phyloP scores from a whole-genome alignment of 2,329 filamentous ascomycete species.

The Proliferodiscus dingleyae region DNA sequence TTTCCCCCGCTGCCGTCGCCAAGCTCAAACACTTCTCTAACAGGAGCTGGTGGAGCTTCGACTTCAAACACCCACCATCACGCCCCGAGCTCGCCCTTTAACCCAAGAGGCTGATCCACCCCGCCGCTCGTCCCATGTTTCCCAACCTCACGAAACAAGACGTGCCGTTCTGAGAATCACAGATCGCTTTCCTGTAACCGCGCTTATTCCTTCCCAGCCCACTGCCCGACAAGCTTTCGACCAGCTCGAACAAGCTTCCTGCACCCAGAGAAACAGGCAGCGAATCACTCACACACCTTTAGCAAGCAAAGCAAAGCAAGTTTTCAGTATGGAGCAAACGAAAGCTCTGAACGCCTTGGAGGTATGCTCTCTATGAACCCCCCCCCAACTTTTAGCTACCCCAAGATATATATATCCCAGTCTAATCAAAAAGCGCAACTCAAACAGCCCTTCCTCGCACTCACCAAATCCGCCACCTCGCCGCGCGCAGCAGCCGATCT shows the following conservation, averaged over 20 bases:
- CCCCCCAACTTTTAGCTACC: background rate
- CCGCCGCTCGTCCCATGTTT: no score
- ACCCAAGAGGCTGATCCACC: no score
- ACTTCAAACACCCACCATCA: background rate
- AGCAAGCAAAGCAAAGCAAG: background rate
- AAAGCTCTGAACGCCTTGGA: conserved; percentile 61
- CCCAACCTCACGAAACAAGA: no score
- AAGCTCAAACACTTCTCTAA: background rate
- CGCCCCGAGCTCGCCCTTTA: no score
- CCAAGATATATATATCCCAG: no score
- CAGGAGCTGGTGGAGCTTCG: background rate
- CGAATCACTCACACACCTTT: background rate
- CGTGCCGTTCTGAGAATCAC: background rate
- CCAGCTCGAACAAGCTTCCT: background rate
- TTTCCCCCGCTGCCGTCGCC: background rate
- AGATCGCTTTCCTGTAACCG: background rate
- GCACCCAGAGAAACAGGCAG: background rate
- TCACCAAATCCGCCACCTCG: conserved; percentile 80
- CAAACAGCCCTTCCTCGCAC: conserved; percentile 87
- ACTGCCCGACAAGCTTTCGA: background rate
- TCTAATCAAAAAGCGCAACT: no score
- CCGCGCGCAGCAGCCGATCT: conserved; percentile 82
- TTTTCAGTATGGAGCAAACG: conserved; percentile 62
- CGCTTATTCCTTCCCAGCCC: background rate
- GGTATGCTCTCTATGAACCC: conserved; percentile 36